phyloP scores from a whole-genome alignment of 306 rosid species.

The Psophocarpus tetragonolobus region DNA sequence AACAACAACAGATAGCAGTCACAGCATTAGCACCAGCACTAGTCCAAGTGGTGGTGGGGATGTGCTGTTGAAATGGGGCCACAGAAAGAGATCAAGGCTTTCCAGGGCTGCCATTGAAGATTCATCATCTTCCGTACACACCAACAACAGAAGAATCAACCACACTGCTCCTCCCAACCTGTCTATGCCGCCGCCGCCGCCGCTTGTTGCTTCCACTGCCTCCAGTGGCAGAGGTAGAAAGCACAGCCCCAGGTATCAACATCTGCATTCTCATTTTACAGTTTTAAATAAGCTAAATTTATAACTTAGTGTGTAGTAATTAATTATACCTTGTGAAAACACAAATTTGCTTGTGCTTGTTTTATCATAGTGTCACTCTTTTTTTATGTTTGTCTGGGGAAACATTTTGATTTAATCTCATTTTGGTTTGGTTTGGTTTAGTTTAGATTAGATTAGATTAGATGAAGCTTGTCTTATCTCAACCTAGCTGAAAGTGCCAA shows the following conservation, averaged over 20 bases:
- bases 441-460: no score
- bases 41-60: conserved; percentile 50
- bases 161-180: conserved; percentile 24
- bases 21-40: conserved; percentile 32
- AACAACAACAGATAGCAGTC: conserved; percentile 35
- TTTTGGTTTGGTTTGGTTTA: no score
- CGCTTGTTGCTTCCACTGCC: conserved; percentile 39
- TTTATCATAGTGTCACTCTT: not conserved
- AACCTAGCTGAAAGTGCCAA: not conserved
- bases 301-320: not conserved
- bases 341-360: not conserved
- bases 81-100: conserved; percentile 58
- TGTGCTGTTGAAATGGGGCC: conserved; percentile 69
- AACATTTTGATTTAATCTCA: not conserved
- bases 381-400: not conserved
- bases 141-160: conserved; percentile 39
- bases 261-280: not conserved
- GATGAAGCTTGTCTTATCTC: not conserved
- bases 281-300: not conserved
- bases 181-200: conserved; percentile 55
- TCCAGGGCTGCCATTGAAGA: conserved; percentile 62
- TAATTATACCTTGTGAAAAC: not conserved
- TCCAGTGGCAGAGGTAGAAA: conserved; percentile 49
- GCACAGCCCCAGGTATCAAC: conserved; percentile 52
- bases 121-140: conserved; percentile 51